Conservation (phyloP, 257 asterid genomes). For the Petrea volubilis region DNA sequence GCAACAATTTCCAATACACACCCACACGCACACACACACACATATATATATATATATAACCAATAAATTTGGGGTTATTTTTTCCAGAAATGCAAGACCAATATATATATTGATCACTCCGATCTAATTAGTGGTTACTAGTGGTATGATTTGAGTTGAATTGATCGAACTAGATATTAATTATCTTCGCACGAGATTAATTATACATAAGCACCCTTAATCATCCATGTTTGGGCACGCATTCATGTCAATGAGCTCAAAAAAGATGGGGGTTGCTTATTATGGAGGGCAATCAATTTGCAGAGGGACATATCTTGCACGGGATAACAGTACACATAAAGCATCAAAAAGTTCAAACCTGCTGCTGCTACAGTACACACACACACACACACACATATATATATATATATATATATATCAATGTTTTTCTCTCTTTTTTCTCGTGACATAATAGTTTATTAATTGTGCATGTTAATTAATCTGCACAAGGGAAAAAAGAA, state of each 20-base stretch:
- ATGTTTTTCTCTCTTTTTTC: background rate
- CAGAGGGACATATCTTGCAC: constrained; percentile 16
- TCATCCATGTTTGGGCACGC: background rate
- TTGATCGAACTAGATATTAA: background rate
- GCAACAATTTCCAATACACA: too few relatives aligned
- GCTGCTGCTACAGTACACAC: background rate
- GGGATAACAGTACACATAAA: constrained; percentile 23
- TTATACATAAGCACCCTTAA: background rate
- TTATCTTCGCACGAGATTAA: background rate
- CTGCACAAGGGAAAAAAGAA: too few relatives aligned
- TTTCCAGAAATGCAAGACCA: background rate
- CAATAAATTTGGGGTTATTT: too few relatives aligned
- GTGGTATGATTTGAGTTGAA: background rate
- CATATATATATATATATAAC: too few relatives aligned
- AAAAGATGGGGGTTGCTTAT: constrained; percentile 12
- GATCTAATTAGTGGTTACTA: background rate
- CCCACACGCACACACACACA: too few relatives aligned
- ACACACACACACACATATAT: too few relatives aligned
- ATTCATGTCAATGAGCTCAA: background rate
- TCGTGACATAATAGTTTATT: background rate
- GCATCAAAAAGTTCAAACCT: constrained; percentile 11
- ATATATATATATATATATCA: too few relatives aligned
- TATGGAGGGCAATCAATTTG: constrained; percentile 15
- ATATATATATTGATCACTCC: background rate
- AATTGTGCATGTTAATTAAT: background rate